Evolutionary conservation across 306 rosid species (phyloP), one percentile per base, ranked within the genome.

Genomic region (Lupinus albus): DNA sequence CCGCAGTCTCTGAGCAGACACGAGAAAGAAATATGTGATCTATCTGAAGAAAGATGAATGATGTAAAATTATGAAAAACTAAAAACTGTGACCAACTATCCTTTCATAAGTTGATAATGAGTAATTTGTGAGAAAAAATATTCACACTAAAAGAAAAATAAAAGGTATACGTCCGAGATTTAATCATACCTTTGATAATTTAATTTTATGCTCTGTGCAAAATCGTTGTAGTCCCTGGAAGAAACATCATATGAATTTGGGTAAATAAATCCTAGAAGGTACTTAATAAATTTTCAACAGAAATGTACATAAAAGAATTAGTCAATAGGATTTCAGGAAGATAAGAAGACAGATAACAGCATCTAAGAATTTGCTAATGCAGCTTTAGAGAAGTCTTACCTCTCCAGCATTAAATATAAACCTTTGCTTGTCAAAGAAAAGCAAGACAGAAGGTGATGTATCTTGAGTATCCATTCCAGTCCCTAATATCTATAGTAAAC

Each of bases 391-490:
- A 42, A 25, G 14, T 17, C 52, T 55, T 46, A 87, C 96, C 91
- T 93, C 98, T 28, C 96, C 98, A 41, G 94, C 95, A 80, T 92
- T 88, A 64, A 89, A 92, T 39, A 92, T 92, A 64, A 92, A 86
- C 59, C 94, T 86, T 38, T 87, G 91, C 41, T 82, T 89, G 80
- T 92, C 98, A 53, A 92, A 92, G 84, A 92, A 92, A 59, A 92
- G 96, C 33, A 87, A 61, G 46, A 92, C 89, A 0, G 96, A 81
- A 58, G 98, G 89, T 35, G 93, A 87, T 0, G 96, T 89, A 66
- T 92, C 98, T 59, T 89, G 95, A 72, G 96, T 92, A 70, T 89
- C 96, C 93, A 92, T 81, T 71, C 96, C 91, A 55, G 96, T 92
- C 7, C 98, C 96, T 53, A 92, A 76, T 36, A 89, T 77, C 93